phyloP scores from a whole-genome alignment of 1,284 basidiomycete genomes.

The Malassezia sympodialis region DNA sequence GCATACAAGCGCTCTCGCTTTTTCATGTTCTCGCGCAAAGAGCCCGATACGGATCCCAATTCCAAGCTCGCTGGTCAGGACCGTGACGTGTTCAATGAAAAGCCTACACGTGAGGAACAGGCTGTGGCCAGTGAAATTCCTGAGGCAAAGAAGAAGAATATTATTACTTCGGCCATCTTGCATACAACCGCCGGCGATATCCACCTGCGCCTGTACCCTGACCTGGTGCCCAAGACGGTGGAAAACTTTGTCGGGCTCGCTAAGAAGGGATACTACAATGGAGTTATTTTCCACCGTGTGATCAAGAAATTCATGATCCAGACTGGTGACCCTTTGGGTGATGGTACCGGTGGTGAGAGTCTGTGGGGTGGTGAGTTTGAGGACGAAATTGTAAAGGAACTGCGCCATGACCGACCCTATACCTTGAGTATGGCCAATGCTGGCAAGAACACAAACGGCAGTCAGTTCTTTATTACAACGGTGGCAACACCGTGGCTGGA shows the following conservation, averaged over 20 bases:
- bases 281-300: slow-evolving; percentile 89
- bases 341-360: slow-evolving; percentile 85
- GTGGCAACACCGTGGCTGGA: slow-evolving; percentile 84
- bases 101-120: slow-evolving; percentile 90
- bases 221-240: slow-evolving; percentile 82
- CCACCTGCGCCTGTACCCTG: slow-evolving; percentile 69
- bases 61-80: slow-evolving; percentile 56
- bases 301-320: slow-evolving; percentile 99
- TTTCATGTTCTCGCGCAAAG: slow-evolving; percentile 86
- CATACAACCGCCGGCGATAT: slow-evolving; percentile 96
- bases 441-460: slow-evolving; percentile 82
- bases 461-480: slow-evolving; percentile 97
- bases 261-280: slow-evolving; percentile 84
- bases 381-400: slow-evolving; percentile 73
- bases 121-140: slow-evolving; percentile 63
- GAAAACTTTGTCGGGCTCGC: slow-evolving; percentile 95
- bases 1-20: slow-evolving; percentile 89
- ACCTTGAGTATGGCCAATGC: slow-evolving; percentile 99
- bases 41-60: slow-evolving; percentile 68
- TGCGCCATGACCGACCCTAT: slow-evolving; percentile 87
- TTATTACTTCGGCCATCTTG: slow-evolving; percentile 59
- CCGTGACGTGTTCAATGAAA: slow-evolving; percentile 96
- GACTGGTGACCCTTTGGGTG: slow-evolving; percentile 90
- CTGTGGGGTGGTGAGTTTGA: slow-evolving; percentile 93
- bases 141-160: slow-evolving; percentile 51